Base-by-base conservation (phyloP, 306 rosid species). In the Vicia villosa region DNA sequence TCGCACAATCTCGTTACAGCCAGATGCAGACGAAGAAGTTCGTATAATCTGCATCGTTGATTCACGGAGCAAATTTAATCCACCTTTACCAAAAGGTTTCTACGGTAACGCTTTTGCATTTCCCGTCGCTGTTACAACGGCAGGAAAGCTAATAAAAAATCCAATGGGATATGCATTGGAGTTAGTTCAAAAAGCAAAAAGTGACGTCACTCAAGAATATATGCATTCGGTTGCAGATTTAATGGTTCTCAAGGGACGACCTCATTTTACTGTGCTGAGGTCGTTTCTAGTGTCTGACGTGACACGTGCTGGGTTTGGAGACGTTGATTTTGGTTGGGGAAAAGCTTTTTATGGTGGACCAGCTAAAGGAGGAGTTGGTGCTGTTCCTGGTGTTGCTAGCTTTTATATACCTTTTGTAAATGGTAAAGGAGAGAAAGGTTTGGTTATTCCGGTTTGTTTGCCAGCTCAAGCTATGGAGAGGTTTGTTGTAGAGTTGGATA, bases 91-190 rank as follows among this genome's bases (percentile, higher is more conserved):
- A 0, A 4, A 14, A 0, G 94, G 91, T 2, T 90, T 73, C 51
- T 90, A 90, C 2, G 94, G 94, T 1, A 90, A 90, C 8, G 88
- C 62, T 0, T 66, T 87, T 36, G 89, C 84, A 0, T 82, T 78
- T 30, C 66, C 89, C 0, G 80, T 34, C 11, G 96, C 89, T 0
- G 73, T 87, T 4, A 74, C 94, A 0, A 84, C 81, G 0, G 88
- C 94, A 0, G 79, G 77, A 14, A 81, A 81, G 68, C 76, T 90
- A 0, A 61, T 79, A 5, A 66, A 70, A 6, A 83, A 75, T 11
- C 84, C 85, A 0, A 5, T 90, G 2, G 91, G 80, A 0, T 85
- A 83, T 9, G 91, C 88, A 0, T 0, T 87, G n/a, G 91, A 80
- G 20, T 40, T 87, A 14, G 86, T 90, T 42, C 77, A 34, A 34